Base-by-base conservation (phyloP, 2,329 filamentous ascomycete species). In the Dryadomyces quercivorus region DNA sequence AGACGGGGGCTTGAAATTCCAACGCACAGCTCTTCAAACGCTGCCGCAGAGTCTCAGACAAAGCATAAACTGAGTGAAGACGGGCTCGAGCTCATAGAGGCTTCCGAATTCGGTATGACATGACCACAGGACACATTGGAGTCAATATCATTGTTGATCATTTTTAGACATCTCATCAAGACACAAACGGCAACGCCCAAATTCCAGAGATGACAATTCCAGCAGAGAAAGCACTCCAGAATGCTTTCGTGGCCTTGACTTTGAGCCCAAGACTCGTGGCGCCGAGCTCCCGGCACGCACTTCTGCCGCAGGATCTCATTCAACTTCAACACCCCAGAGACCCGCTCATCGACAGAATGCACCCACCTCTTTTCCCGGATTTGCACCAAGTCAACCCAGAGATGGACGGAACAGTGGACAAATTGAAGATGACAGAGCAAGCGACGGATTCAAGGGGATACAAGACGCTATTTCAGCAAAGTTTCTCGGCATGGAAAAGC, bases 381-480 rank as follows among this genome's bases (percentile, higher is more conserved):
- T 53, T 21, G 44, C 34, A 9, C 34, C 43, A 20, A 47, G 31
- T 26, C 34, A 53, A 15, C 16, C 2, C 31, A 42, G 26, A 22
- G 16, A 40, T 21, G 3, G 5, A 6, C 26, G 50, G 15, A 15
- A 40, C 15, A 52, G 52, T 31, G 18, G 26, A 18, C 22, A 48
- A 7, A 20, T 38, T 1, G 26, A 51, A 2, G 3, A 43, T 5
- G 43, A 12, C 2, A 13, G n/a, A 2, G 42, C 12, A 1, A 52
- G 56, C 10, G 34, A n/a, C 2, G 56, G 48, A 2, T 56, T 52
- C 20, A 42, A 22, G 12, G 52, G 52, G 1, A 55, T 54, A 3
- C 53, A 59, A 18, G 54, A 57, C 15, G 55, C 57, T n/a, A 57
- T 57, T 34, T 20, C 52, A 1, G 18, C 21, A 15, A 58, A 55